Conservation (phyloP, 2,329 filamentous ascomycete genomes). For the Kalmusia sp. region DNA sequence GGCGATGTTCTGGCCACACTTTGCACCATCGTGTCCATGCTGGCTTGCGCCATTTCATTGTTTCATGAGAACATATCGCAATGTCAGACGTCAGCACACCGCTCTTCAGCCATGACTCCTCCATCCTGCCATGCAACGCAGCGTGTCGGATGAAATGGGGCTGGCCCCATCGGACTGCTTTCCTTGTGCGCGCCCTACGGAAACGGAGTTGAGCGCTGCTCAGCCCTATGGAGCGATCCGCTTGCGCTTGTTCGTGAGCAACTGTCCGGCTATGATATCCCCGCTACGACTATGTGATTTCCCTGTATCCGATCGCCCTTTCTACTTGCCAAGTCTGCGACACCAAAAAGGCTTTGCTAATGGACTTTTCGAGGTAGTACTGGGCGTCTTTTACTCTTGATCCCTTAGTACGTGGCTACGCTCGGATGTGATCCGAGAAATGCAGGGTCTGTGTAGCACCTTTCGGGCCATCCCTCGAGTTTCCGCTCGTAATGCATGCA, state of each 20-base stretch:
- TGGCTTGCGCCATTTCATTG: background rate
- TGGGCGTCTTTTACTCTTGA: background rate
- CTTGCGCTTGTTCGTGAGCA: too few species aligned
- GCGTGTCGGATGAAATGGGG: background rate
- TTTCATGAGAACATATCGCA: slow-evolving; percentile 4
- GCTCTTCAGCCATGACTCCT: background rate
- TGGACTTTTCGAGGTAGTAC: background rate
- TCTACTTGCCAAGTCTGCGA: background rate
- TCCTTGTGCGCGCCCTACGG: background rate
- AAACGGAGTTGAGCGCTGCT: slow-evolving; percentile 1
- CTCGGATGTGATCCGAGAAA: background rate
- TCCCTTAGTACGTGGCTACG: background rate
- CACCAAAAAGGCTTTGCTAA: background rate
- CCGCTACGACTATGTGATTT: background rate
- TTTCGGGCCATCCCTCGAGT: background rate
- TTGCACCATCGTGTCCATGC: background rate
- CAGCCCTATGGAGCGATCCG: slow-evolving; percentile 2
- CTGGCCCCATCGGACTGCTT: background rate
- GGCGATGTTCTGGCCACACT: background rate
- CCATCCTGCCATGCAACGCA: background rate
- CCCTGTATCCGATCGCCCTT: background rate
- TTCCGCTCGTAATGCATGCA: background rate
- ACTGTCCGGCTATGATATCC: slow-evolving; percentile 1
- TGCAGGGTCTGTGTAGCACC: background rate
- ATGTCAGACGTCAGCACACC: background rate